Evolutionary conservation across 2,329 filamentous ascomycete genomes (phyloP), one percentile per base, ranked within the genome.

Genomic region (Penicillium sumatraense): DNA sequence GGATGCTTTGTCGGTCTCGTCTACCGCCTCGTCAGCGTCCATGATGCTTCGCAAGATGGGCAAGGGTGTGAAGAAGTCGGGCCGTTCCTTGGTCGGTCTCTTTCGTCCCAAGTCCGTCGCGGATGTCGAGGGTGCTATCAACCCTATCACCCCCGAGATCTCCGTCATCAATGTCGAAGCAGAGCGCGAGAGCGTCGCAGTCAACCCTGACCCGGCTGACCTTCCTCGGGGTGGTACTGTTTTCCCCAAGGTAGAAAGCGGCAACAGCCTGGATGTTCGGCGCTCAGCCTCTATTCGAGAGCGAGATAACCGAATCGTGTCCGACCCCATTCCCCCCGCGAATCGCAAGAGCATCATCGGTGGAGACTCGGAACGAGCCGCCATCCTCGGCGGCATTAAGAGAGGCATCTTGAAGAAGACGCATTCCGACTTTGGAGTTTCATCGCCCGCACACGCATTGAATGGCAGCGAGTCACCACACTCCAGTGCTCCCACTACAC

Each of bases 131-230:
- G 81, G 84, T 24, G 75, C 81, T 84, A 16, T 75, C 72, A 1
- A 85, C 5, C 91, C 88, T 67, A 55, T 60, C 11, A 84, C 90
- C 57, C 90, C 91, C n/a, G 84, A 92, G 59, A 90, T 99, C 1
- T 96, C 95, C 0, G 96, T 96, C 86, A 89, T 99, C 49, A 98
- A 91, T 8, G 92, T 95, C 4, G 95, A 99, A 76, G 95, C 93
- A 1, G 93, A 98, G 75, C 84, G 91, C 49, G 90, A 96, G 64
- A 87, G 81, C 58, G 88, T 95, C 55, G 92, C 95, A 63, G 87
- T 92, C 42, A 91, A 89, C 54, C 80, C 69, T 5, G 72, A 76
- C 58, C 85, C 87, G 1, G 82, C 86, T 59, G 84, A 89, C 3
- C 85, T 90, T 53, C 79, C 79, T 47, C 86, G 85, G 41, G 89